Base-by-base conservation (phyloP, 148 eudicot genomes). In the Bassia scoparia region DNA sequence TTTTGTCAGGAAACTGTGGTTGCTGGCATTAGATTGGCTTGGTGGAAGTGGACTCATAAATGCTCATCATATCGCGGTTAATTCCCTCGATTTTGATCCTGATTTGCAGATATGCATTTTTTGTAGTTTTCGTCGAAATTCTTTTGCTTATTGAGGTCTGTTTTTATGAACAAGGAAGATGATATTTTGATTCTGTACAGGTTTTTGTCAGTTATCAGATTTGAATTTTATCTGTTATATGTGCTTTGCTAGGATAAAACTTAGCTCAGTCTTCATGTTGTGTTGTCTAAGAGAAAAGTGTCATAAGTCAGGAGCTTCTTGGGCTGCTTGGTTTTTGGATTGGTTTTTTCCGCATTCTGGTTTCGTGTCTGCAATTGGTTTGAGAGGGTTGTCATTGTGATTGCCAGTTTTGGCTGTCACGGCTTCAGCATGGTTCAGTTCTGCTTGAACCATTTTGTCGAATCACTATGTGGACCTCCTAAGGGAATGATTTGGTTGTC, bases 11-110 rank as follows among this genome's bases (percentile, higher is more conserved):
- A 5, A 87, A 85, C 53, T 84, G 86, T n/a, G 68, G n/a, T 84
- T 15, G 83, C 90, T 18, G 87, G n/a, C 18, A 81, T 87, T 26
- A 82, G 87, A 77, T 84, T 87, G 55, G 83, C 62, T 16, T 85
- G 90, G 90, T 87, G 90, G n/a, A 83, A 79, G 33, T 70, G 83
- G 81, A 81, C 80, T 64, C 89, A 86, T 54, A 86, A n/a, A 86
- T 76, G 86, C 86, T 26, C 89, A 86, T 67, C 86, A 83, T 66
- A 86, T 86, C 60, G n/a, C 89, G 29, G 79, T 83, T 62, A 86
- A 86, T 54, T 76, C 81, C 54, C 84, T 86, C 63, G 89, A 86
- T 13, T 79, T 73, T 55, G 89, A 86, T 61, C 89, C 89, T 7
- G 86, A 86, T 72, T 75, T 86, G 20, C 89, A 86, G 27, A 81